phyloP scores from a whole-genome alignment of 2,329 filamentous ascomycete species.

The Fusarium heterosporum region DNA sequence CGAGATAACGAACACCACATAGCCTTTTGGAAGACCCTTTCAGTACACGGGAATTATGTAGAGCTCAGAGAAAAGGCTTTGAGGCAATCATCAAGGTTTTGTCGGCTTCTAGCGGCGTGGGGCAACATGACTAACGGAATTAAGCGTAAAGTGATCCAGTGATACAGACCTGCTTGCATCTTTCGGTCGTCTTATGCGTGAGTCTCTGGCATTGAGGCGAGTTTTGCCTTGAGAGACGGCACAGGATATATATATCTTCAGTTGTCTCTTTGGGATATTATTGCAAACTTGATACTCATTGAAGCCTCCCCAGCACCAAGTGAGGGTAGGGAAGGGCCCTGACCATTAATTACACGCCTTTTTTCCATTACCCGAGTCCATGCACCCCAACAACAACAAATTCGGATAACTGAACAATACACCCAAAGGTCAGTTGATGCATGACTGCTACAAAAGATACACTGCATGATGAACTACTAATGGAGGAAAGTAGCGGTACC shows the following conservation, averaged over 20 bases:
- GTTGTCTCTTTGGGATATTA: not conserved
- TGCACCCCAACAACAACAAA: too few species aligned
- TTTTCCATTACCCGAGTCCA: too few species aligned
- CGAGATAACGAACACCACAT: conserved; percentile 19
- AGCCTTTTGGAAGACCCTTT: not conserved
- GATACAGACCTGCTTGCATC: not conserved
- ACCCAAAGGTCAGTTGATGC: too few species aligned
- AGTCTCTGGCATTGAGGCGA: not conserved
- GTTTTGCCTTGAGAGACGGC: not conserved
- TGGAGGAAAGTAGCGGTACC: too few species aligned
- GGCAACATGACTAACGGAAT: conserved; percentile 20
- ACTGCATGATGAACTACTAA: too few species aligned
- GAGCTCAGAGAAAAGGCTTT: not conserved
- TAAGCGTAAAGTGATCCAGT: not conserved
- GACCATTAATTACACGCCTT: too few species aligned
- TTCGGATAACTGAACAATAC: too few species aligned
- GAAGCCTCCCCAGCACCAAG: not conserved
- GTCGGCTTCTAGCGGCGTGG: conserved; percentile 23
- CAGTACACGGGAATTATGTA: not conserved
- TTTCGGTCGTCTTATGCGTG: not conserved
- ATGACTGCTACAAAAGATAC: too few species aligned
- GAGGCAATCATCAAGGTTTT: conserved; percentile 18
- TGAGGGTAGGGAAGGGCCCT: too few species aligned
- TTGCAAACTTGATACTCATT: not conserved
- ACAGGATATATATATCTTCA: not conserved